Percentiles rank a stretch among this genome's conserved stretches.
Conservation (phyloP, 371 early-diverging fungal species). For the Mortierella sp. region DNA sequence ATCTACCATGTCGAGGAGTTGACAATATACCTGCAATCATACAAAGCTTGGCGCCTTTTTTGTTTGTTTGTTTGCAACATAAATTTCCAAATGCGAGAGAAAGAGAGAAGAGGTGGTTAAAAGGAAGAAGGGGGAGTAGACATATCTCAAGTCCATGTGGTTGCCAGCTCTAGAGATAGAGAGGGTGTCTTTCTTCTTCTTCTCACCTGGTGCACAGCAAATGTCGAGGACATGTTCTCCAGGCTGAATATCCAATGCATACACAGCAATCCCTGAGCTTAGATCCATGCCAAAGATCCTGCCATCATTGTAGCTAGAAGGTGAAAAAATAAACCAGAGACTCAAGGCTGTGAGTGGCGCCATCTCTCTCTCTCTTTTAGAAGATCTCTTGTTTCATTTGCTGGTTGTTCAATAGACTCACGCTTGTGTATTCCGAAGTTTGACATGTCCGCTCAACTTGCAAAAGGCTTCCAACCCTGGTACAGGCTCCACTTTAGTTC, state of each 20-base stretch:
- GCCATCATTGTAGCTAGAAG: slow-evolving; percentile 40
- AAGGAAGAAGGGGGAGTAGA: neutral
- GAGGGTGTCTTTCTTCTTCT: neutral
- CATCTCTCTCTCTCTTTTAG: too few relatives aligned
- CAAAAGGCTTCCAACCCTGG: slow-evolving; percentile 48
- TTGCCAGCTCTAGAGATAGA: too few relatives aligned
- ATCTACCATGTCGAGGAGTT: slow-evolving; percentile 48
- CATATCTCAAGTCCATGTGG: neutral
- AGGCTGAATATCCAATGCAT: slow-evolving; percentile 67
- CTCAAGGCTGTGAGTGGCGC: too few relatives aligned
- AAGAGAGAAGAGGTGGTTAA: neutral
- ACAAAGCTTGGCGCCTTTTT: slow-evolving; percentile 83
- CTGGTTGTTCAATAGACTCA: slow-evolving; percentile 6
- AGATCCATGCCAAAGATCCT: slow-evolving; percentile 87
- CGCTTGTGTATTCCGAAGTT: slow-evolving; percentile 43
- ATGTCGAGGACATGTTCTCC: slow-evolving; percentile 83
- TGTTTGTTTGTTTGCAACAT: neutral
- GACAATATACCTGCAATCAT: slow-evolving; percentile 79
- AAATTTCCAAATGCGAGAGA: too few relatives aligned
- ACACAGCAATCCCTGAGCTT: slow-evolving; percentile 81
- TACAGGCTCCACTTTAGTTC: slow-evolving; percentile 42
- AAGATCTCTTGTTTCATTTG: too few relatives aligned
- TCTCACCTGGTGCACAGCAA: slow-evolving; percentile 74
- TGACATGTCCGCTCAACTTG: slow-evolving; percentile 22
- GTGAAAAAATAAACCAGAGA: too few relatives aligned